These are phyloP conservation scores for Canavalia ensiformis DNA, from an alignment of 306 rosid genomes.

Conservation along the genomic window DNA sequence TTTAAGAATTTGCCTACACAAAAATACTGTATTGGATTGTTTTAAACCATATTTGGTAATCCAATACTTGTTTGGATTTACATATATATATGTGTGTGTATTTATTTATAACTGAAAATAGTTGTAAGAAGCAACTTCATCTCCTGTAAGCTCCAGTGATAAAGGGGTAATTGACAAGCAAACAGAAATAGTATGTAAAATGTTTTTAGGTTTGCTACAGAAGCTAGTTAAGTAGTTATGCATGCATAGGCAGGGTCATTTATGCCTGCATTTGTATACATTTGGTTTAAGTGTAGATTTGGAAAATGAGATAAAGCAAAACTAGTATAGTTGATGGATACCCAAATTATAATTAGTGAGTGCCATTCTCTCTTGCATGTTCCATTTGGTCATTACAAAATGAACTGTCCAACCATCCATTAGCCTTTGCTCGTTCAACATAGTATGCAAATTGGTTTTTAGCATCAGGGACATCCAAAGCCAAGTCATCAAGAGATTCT, in stretches of 20 bases:
- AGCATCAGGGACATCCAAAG: conserved; percentile 83
- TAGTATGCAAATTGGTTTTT: conserved; percentile 59
- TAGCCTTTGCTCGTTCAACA: conserved; percentile 60
- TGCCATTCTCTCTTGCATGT: conserved; percentile 54
- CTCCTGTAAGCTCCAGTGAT: conserved; percentile 1
- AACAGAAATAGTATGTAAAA: not conserved
- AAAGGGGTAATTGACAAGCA: not conserved
- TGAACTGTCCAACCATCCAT: conserved; percentile 76
- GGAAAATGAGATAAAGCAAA: conserved; percentile 18
- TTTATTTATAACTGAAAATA: conserved; percentile 10
- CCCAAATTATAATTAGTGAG: conserved; percentile 43
- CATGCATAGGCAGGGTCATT: conserved; percentile 3
- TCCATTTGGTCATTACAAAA: conserved; percentile 52
- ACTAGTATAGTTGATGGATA: conserved; percentile 10
- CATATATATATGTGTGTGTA: too few species aligned
- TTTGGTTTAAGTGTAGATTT: conserved; percentile 22
- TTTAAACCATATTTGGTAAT: not conserved
- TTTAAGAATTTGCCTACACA: not conserved
- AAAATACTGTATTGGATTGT: not conserved
- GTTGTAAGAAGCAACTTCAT: not conserved
- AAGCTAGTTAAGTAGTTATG: conserved; percentile 17
- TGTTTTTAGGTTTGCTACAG: conserved; percentile 9
- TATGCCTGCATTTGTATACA: conserved; percentile 31
- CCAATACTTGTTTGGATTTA: not conserved
- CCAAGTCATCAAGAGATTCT: conserved; percentile 77